Evolutionary conservation across 805 yeast genomes (phyloP).

Genomic region (Myxozyma melibiosi): DNA sequence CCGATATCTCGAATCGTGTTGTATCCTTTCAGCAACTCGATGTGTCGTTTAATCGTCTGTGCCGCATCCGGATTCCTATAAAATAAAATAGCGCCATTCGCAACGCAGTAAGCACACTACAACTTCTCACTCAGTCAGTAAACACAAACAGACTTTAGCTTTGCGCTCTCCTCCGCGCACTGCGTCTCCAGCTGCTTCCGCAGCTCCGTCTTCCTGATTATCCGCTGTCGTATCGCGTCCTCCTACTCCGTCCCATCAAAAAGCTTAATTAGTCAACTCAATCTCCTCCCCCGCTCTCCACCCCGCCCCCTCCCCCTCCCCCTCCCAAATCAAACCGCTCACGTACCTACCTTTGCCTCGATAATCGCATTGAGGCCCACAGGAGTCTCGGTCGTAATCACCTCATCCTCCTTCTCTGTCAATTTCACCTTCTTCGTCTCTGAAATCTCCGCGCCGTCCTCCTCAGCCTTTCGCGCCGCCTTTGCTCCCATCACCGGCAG

Average conservation of each 20-base stretch:
- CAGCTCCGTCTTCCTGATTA: conserved; percentile 20
- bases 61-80: conserved; percentile 45
- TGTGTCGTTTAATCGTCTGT: conserved; percentile 54
- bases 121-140: background rate
- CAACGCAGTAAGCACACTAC: too few species aligned
- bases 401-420: background rate
- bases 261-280: background rate
- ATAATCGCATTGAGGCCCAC: background rate
- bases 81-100: too few species aligned
- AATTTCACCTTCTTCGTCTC: background rate
- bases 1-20: conserved; percentile 68
- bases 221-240: conserved; percentile 17
- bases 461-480: background rate
- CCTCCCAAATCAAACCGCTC: background rate
- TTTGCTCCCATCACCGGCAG: background rate
- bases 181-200: conserved; percentile 21
- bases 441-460: background rate
- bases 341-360: conserved; percentile 16
- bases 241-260: conserved; percentile 16
- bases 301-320: conserved; percentile 5
- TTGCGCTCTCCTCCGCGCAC: conserved; percentile 14
- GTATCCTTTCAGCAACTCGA: conserved; percentile 55
- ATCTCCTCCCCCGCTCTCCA: background rate
- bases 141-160: conserved; percentile 16
- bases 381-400: background rate